These are phyloP conservation scores for Rhizoclosmatium globosum DNA, from an alignment of 192 early-diverging fungal genomes.

Conservation along the genomic window DNA sequence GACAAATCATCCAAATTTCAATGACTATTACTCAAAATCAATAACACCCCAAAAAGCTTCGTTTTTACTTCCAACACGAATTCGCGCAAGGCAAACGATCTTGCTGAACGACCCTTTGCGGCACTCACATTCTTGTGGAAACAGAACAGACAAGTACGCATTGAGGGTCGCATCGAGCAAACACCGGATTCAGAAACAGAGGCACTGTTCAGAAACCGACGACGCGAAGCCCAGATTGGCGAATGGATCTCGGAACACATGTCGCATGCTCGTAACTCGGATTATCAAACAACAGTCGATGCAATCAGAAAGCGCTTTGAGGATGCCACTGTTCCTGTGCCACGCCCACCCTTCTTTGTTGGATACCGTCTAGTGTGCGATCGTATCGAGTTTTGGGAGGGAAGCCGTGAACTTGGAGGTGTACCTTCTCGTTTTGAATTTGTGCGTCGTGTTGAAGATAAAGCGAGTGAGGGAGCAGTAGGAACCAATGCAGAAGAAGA, in stretches of 20 bases:
- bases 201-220: background rate
- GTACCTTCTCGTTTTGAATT: too few relatives aligned
- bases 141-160: background rate
- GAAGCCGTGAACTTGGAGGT: background rate
- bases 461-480: too few relatives aligned
- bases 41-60: background rate
- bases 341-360: background rate
- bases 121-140: background rate
- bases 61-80: background rate
- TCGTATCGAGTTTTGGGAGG: constrained; percentile 14
- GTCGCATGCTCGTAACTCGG: background rate
- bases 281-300: background rate
- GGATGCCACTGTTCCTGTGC: background rate
- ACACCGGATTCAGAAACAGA: background rate
- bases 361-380: background rate
- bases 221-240: constrained; percentile 21
- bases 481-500: too few relatives aligned
- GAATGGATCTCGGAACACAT: constrained; percentile 7
- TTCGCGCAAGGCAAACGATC: background rate
- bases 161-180: background rate
- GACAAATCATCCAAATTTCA: background rate
- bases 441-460: too few relatives aligned
- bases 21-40: too few relatives aligned
- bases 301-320: background rate
- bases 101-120: background rate